Base-by-base conservation (phyloP, 2,329 filamentous ascomycete species). In the Leptodontidium sp. region DNA sequence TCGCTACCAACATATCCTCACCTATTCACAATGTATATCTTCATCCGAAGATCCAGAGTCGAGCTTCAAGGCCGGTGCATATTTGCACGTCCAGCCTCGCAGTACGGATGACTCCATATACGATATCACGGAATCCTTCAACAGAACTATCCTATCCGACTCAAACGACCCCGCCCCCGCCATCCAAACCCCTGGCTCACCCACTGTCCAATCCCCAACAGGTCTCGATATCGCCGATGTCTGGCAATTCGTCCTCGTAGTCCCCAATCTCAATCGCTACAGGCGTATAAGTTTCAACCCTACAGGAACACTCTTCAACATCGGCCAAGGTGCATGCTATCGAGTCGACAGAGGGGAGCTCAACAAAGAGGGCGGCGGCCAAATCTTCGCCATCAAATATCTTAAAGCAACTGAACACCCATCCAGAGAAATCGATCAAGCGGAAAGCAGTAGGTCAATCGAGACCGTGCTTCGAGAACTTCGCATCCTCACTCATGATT, bases 351-450 rank as follows among this genome's bases (percentile, higher is more conserved):
- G 29, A 24, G 55, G 55, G 5, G 55, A 58, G 35, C 6, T 58
- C 17, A 58, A 58, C 15, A 8, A 35, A 58, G 55, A 58, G 24
- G 29, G 29, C 11, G 55, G 32, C 29, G 55, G 55, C 32, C 15
- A 58, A 40, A 9, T 58, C n/a, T 32, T 58, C 29, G 55, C 55
- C 2, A 58, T 58, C 55, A 58, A 58, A 26, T 58, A 58, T 9
- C 32, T 58, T 2, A 58, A 40, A 40, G 29, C 21, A 2, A 58
- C 55, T 14, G 55, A 58, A 40, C 15, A 58, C 3, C 32, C 55
- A 12, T 58, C 55, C 15, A 15, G 32, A 14, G 38, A 40, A 12
- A 24, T 38, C 15, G 55, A 58, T 24, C 17, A 17, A 0, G 32
- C 17, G 17, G 55, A 58, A 40, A 40, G 8, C 7, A 38, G 29